Percentiles rank a stretch among this genome's conserved stretches.
Evolutionary conservation across 768 basidiomycete genomes (phyloP).

Genomic region (Lepiota venenata): DNA sequence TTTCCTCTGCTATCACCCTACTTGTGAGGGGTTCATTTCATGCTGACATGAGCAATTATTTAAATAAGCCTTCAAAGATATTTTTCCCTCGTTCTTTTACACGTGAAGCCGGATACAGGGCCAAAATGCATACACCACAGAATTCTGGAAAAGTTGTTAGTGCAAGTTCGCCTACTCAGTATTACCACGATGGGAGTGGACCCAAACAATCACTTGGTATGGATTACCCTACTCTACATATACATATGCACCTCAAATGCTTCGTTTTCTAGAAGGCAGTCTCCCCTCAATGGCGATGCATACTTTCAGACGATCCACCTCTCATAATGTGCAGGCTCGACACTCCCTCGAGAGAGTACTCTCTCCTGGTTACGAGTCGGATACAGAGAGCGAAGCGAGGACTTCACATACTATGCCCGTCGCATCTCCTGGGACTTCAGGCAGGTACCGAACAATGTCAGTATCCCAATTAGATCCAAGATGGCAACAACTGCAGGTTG

Average conservation of each 20-base stretch:
- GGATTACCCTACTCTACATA: slow-evolving; percentile 11
- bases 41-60: background rate
- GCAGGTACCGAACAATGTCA: background rate
- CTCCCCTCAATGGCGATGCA: background rate
- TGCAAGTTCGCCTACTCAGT: slow-evolving; percentile 23
- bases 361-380: slow-evolving; percentile 38
- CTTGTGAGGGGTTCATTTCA: slow-evolving; percentile 45
- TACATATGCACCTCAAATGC: slow-evolving; percentile 18
- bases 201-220: slow-evolving; percentile 14
- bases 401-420: slow-evolving; percentile 19
- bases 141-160: slow-evolving; percentile 25
- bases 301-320: background rate
- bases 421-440: slow-evolving; percentile 13
- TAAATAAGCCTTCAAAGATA: slow-evolving; percentile 36
- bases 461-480: slow-evolving; percentile 5
- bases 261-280: slow-evolving; percentile 20
- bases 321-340: slow-evolving; percentile 8
- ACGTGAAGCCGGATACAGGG: slow-evolving; percentile 58
- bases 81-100: slow-evolving; percentile 78
- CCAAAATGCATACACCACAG: slow-evolving; percentile 30
- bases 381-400: slow-evolving; percentile 27
- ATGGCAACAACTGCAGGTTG: slow-evolving; percentile 6
- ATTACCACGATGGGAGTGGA: slow-evolving; percentile 16
- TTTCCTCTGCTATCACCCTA: slow-evolving; percentile 79
- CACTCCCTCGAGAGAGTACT: slow-evolving; percentile 27